These are phyloP conservation scores for Rhododendron mucronatum DNA, from an alignment of 148 eudicot genomes.

Conservation along the genomic window DNA sequence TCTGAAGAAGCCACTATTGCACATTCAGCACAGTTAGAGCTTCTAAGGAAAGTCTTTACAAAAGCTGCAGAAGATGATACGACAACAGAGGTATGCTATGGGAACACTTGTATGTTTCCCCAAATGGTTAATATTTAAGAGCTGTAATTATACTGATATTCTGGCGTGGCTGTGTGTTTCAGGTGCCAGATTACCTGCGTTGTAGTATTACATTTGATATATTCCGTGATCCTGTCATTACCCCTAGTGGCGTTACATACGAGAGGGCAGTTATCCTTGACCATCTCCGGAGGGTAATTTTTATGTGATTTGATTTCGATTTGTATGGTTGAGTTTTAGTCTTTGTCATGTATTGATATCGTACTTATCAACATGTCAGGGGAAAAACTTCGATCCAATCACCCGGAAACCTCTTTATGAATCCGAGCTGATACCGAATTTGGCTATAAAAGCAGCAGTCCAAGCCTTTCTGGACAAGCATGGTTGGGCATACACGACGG, in stretches of 20 bases:
- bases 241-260: slow-evolving; percentile 87
- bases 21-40: slow-evolving; percentile 44
- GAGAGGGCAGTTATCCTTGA: slow-evolving; percentile 83
- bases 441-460: slow-evolving; percentile 88
- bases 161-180: slow-evolving; percentile 14
- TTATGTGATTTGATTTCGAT: not conserved
- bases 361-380: slow-evolving; percentile 26
- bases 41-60: slow-evolving; percentile 48
- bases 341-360: not conserved
- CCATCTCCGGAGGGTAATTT: slow-evolving; percentile 63
- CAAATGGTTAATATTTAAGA: not conserved
- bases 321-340: not conserved
- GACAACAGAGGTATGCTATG: slow-evolving; percentile 61
- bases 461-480: slow-evolving; percentile 57
- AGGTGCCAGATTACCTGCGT: slow-evolving; percentile 89
- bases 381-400: slow-evolving; percentile 77
- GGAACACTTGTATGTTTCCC: not conserved
- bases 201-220: slow-evolving; percentile 86
- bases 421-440: slow-evolving; percentile 62
- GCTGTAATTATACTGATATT: not conserved
- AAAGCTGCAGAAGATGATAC: slow-evolving; percentile 75
- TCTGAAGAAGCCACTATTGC: slow-evolving; percentile 30
- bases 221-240: slow-evolving; percentile 88
- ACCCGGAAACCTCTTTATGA: slow-evolving; percentile 54
- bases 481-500: slow-evolving; percentile 78